Percentiles rank a stretch among this genome's conserved stretches.
Evolutionary conservation across 768 basidiomycete species (phyloP).

Genomic region (Macrolepiota fuliginosa): DNA sequence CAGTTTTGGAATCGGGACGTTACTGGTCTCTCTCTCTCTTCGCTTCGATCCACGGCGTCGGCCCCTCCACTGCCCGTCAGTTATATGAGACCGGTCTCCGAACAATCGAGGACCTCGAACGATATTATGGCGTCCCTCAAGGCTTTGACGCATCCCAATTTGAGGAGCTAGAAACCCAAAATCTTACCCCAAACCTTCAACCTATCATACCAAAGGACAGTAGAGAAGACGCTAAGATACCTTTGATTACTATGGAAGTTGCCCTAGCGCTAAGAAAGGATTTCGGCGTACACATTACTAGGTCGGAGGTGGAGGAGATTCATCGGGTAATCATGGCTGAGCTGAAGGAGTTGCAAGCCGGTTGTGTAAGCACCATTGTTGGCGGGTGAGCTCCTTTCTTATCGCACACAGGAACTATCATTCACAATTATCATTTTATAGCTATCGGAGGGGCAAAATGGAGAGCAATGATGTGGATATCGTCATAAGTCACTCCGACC

Average conservation of each 20-base stretch:
- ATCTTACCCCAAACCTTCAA: constrained; percentile 36
- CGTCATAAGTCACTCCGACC: constrained; percentile 72
- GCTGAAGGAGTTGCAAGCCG: constrained; percentile 57
- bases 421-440: constrained; percentile 26
- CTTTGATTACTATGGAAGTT: constrained; percentile 47
- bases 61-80: constrained; percentile 62
- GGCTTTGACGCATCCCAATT: constrained; percentile 16
- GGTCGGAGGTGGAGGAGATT: constrained; percentile 79
- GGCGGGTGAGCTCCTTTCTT: constrained; percentile 61
- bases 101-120: constrained; percentile 65
- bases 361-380: constrained; percentile 72
- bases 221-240: constrained; percentile 12
- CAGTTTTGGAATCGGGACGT: constrained; percentile 44
- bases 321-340: constrained; percentile 65
- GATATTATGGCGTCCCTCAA: constrained; percentile 52
- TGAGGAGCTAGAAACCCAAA: constrained; percentile 17
- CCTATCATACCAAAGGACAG: constrained; percentile 16
- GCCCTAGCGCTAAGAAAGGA: constrained; percentile 60
- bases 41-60: constrained; percentile 69
- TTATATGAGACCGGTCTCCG: constrained; percentile 67
- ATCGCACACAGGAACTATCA: background rate
- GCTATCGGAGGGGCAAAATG: constrained; percentile 82
- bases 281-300: constrained; percentile 54
- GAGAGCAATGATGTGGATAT: constrained; percentile 88
- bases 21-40: constrained; percentile 59